Conservation (phyloP, 371 early-diverging fungal species). For the Blyttiomyces sp. region DNA sequence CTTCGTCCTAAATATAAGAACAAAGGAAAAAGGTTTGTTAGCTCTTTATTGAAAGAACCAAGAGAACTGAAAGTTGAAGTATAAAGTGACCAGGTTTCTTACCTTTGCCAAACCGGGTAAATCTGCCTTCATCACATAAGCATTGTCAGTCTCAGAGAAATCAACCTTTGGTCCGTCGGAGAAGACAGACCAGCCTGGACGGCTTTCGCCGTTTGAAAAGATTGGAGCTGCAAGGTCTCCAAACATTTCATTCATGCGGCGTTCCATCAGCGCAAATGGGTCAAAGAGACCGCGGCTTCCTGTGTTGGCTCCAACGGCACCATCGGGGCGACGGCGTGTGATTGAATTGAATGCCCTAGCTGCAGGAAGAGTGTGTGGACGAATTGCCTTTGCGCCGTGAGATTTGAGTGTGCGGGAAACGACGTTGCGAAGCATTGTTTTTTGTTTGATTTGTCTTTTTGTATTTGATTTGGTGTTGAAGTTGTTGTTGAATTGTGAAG, state of each 20-base stretch:
- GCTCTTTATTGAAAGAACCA: background rate
- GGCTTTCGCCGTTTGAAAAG: too few species aligned
- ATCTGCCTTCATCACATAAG: conserved; percentile 42
- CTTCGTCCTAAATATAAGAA: conserved; percentile 29
- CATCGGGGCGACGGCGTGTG: background rate
- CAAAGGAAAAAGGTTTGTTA: background rate
- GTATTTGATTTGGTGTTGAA: too few species aligned
- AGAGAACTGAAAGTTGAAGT: background rate
- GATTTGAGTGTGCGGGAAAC: background rate
- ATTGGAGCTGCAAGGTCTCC: background rate
- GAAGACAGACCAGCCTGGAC: too few species aligned
- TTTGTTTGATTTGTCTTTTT: background rate
- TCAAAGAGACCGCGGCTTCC: too few species aligned
- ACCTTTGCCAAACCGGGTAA: conserved; percentile 52
- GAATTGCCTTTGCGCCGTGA: background rate
- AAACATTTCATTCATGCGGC: conserved; percentile 10
- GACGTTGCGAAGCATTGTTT: background rate
- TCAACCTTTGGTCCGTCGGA: conserved; percentile 30
- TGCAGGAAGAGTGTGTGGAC: background rate
- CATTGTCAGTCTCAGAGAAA: conserved; percentile 44
- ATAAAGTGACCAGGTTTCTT: background rate
- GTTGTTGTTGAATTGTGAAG: background rate
- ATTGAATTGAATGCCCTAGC: background rate
- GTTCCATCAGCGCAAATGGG: conserved; percentile 4
- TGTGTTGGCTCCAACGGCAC: too few species aligned